Base-by-base conservation (phyloP, 345 rosid genomes). In the Brassica incana region DNA sequence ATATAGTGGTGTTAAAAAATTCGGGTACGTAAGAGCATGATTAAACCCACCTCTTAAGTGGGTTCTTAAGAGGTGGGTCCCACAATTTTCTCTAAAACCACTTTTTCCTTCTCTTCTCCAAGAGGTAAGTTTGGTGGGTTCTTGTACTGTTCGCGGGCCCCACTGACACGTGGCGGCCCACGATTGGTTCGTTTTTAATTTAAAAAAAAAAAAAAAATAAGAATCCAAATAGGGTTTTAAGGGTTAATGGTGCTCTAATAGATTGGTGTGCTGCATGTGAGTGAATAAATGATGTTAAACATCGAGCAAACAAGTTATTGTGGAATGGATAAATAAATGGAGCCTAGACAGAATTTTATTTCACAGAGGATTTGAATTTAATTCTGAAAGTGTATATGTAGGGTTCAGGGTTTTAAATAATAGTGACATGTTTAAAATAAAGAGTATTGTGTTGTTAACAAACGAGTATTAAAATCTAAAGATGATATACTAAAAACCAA, bases 251-350 rank as follows among this genome's bases (percentile, higher is more conserved):
- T n/a, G n/a, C n/a, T n/a, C n/a, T n/a, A n/a, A 73, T 73, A 62
- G 78, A 67, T 68, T 74, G 78, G 78, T 79, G 82, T 69, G 66
- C 75, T 78, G 83, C 78, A 74, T 63, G 73, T 68, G 82, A 74
- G 73, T 68, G 82, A 74, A 36, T 38, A 69, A 10, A 78, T 36
- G 12, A 79, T 74, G 75, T 62, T 71, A 73, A 66, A 40, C 32
- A 40, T 36, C 66, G 33, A 73, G 74, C 5, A 52, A 10, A 11
- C 7, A 20, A 20, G 54, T 79, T 14, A 45, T 6, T 61, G 25
- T 61, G 33, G 32, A 7, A 20, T 8, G 60, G 61, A 29, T 52
- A 72, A 5, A 58, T 72, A 59, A 73, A 67, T 50, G 40, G 29
- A 68, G 54, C 74, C 67, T 50, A 79, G 4, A 74, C 32, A 74